Conservation (phyloP, 2,329 filamentous ascomycete species). For the Tolypocladium cylindrosporum region DNA sequence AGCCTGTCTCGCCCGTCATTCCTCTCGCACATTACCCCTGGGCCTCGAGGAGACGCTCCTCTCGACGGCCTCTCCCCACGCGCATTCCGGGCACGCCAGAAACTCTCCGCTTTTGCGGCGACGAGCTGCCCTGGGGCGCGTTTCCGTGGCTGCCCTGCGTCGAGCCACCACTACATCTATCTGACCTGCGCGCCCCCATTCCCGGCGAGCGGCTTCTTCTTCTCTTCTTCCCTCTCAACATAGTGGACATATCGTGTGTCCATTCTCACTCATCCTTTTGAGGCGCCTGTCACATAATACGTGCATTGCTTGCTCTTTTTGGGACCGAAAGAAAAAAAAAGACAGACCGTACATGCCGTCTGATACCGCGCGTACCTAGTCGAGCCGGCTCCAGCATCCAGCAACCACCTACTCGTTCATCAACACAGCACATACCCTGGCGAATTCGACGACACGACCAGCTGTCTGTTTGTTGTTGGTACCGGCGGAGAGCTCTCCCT, state of each 20-base stretch:
- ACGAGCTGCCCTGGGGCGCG: neutral
- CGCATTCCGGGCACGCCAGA: slow-evolving; percentile 5
- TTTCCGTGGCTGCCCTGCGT: neutral
- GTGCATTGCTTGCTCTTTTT: neutral
- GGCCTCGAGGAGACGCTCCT: slow-evolving; percentile 11
- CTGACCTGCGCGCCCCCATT: neutral
- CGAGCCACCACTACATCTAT: slow-evolving; percentile 1
- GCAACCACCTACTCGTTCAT: neutral
- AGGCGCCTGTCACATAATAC: neutral
- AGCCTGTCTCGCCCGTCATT: slow-evolving; percentile 27
- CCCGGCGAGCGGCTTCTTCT: neutral
- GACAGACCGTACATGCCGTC: slow-evolving; percentile 10
- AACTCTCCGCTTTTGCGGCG: neutral
- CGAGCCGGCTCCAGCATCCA: slow-evolving; percentile 1
- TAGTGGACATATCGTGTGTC: neutral
- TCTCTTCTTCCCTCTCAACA: neutral
- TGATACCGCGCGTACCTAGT: slow-evolving; percentile 8
- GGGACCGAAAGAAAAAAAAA: neutral
- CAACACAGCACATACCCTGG: neutral
- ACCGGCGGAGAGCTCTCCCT: neutral
- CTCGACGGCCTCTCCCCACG: slow-evolving; percentile 4
- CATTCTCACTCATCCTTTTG: neutral
- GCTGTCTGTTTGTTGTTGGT: neutral
- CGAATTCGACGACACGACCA: neutral
- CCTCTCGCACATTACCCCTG: slow-evolving; percentile 20